Evolutionary conservation across 495 filamentous ascomycete species (phyloP).

Genomic region (Penicillium diatomitis): DNA sequence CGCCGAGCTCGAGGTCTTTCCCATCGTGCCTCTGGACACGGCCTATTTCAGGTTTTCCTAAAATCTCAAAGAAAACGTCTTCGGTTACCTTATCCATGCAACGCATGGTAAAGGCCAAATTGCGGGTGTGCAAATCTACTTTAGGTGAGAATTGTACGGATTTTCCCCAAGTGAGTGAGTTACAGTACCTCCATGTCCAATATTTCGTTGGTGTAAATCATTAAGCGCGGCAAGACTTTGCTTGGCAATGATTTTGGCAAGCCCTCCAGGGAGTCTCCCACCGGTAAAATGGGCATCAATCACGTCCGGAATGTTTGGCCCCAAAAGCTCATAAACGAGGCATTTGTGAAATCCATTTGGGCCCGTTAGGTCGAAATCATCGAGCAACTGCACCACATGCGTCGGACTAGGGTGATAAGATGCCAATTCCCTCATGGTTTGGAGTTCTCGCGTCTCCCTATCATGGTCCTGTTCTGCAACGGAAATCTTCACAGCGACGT

Average conservation of each 20-base stretch:
- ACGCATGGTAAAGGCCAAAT: conserved; percentile 33
- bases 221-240: conserved; percentile 33
- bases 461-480: conserved; percentile 13
- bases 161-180: conserved; percentile 6
- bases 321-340: conserved; percentile 37
- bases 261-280: conserved; percentile 29
- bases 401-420: conserved; percentile 8
- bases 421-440: conserved; percentile 14
- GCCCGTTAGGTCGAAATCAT: conserved; percentile 29
- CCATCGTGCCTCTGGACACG: conserved; percentile 24
- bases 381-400: conserved; percentile 28
- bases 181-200: conserved; percentile 34
- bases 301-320: conserved; percentile 25
- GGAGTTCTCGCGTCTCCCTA: conserved; percentile 16
- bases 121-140: conserved; percentile 21
- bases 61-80: conserved; percentile 20
- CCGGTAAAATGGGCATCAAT: conserved; percentile 17
- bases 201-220: conserved; percentile 32
- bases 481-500: conserved; percentile 25
- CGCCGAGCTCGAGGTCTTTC: conserved; percentile 15
- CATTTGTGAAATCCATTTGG: conserved; percentile 41
- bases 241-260: conserved; percentile 35
- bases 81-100: conserved; percentile 14
- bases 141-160: conserved; percentile 26
- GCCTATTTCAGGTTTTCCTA: conserved; percentile 30